Conservation (phyloP, 768 basidiomycete genomes). For the Stropharia rugosoannulata region DNA sequence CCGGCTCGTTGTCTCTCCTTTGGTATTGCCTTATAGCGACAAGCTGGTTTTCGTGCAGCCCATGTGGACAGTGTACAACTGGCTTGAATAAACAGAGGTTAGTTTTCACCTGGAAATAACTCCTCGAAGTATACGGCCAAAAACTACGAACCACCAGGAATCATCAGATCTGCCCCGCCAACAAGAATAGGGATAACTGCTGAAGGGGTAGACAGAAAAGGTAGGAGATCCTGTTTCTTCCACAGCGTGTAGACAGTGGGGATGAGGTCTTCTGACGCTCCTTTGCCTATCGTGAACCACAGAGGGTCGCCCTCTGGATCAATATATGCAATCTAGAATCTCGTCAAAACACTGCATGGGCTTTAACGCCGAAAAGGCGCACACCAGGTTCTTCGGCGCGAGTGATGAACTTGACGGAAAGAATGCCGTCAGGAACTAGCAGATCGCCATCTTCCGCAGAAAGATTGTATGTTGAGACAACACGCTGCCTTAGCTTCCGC, state of each 20-base stretch:
- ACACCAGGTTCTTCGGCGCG: conserved; percentile 69
- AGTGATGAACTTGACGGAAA: conserved; percentile 65
- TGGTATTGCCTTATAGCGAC: conserved; percentile 61
- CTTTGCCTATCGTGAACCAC: conserved; percentile 78
- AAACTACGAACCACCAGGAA: conserved; percentile 67
- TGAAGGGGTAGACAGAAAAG: conserved; percentile 68
- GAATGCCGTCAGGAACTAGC: conserved; percentile 74
- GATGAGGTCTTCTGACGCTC: conserved; percentile 56
- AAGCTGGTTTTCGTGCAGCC: conserved; percentile 46
- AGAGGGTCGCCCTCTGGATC: conserved; percentile 67
- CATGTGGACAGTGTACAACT: conserved; percentile 58
- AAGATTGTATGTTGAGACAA: conserved; percentile 45
- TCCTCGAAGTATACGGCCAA: background rate
- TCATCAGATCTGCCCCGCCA: conserved; percentile 87
- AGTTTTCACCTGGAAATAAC: background rate
- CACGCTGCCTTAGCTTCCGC: conserved; percentile 65
- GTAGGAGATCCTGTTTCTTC: conserved; percentile 69
- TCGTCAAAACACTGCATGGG: conserved; percentile 1
- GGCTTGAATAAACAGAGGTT: conserved; percentile 29
- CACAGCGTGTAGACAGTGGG: conserved; percentile 85
- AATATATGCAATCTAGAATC: conserved; percentile 58
- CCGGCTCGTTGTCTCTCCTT: conserved; percentile 28
- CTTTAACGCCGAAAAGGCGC: conserved; percentile 19
- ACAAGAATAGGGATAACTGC: conserved; percentile 70
- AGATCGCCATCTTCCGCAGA: conserved; percentile 61